phyloP scores from a whole-genome alignment of 2,329 filamentous ascomycete genomes.

The Grosmannia penicillata region DNA sequence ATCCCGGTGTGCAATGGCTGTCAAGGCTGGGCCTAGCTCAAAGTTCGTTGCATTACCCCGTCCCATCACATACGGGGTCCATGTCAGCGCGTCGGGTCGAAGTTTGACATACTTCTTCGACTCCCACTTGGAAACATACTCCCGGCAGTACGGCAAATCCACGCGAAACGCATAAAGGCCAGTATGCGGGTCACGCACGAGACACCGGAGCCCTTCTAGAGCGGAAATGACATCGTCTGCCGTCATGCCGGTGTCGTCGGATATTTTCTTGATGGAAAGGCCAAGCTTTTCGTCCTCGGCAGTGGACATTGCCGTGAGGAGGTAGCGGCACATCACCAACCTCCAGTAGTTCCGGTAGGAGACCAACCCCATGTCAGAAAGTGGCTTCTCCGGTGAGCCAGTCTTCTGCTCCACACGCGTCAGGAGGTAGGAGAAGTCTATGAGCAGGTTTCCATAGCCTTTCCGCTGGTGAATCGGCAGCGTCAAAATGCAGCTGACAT shows the following conservation, averaged over 20 bases:
- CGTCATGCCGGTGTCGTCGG: constrained; percentile 86
- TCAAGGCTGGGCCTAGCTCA: constrained; percentile 66
- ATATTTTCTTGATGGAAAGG: constrained; percentile 53
- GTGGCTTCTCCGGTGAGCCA: constrained; percentile 88
- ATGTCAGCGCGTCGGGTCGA: constrained; percentile 66
- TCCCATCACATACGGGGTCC: constrained; percentile 97
- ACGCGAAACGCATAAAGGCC: constrained; percentile 80
- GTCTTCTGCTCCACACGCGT: constrained; percentile 88
- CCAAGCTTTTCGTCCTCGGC: constrained; percentile 27
- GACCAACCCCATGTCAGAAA: constrained; percentile 95
- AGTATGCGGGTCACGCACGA: constrained; percentile 80
- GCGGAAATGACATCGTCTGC: constrained; percentile 92
- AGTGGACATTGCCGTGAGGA: constrained; percentile 41
- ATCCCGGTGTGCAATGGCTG: constrained; percentile 76
- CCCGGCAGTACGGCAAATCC: constrained; percentile 69
- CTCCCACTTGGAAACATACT: constrained; percentile 83
- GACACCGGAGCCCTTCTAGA: constrained; percentile 73
- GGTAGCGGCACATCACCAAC: constrained; percentile 69
- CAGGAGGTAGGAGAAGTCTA: constrained; percentile 95
- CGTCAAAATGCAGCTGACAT: constrained; percentile 93
- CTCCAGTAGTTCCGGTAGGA: constrained; percentile 98
- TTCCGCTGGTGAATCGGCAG: constrained; percentile 94
- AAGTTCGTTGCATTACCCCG: constrained; percentile 69
- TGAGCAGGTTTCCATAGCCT: constrained; percentile 89
- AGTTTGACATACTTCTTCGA: constrained; percentile 77